phyloP scores from a whole-genome alignment of 2,329 filamentous ascomycete genomes.

The Gremmenia infestans region DNA sequence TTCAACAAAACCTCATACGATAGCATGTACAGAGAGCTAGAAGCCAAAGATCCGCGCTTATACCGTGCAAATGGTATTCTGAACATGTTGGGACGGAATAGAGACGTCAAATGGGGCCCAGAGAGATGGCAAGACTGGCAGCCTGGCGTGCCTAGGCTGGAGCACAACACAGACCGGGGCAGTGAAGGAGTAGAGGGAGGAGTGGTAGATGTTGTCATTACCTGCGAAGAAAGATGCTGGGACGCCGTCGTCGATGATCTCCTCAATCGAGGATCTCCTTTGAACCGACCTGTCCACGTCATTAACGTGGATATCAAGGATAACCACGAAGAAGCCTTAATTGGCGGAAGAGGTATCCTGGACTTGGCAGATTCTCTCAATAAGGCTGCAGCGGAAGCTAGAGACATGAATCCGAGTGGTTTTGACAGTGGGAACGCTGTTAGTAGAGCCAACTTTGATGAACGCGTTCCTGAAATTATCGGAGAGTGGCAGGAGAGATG shows the following conservation, averaged over 20 bases:
- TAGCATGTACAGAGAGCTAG: constrained; percentile 88
- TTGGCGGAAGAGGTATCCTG: constrained; percentile 86
- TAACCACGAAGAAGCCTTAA: constrained; percentile 91
- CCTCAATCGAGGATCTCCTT: constrained; percentile 73
- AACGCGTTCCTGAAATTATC: constrained; percentile 85
- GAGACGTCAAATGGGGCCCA: constrained; percentile 87
- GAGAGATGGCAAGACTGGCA: constrained; percentile 99
- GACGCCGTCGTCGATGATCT: constrained; percentile 95
- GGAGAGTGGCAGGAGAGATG: constrained; percentile 92
- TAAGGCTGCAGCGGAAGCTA: constrained; percentile 70
- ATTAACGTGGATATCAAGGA: constrained; percentile 99
- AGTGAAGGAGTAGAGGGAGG: constrained; percentile 79
- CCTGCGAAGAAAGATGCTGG: constrained; percentile 97
- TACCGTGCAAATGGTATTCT: constrained; percentile 91
- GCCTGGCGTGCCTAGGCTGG: constrained; percentile 74
- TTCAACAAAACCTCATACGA: constrained; percentile 98
- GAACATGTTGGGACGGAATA: constrained; percentile 92
- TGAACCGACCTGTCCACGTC: constrained; percentile 92
- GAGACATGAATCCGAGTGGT: constrained; percentile 53
- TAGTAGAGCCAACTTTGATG: constrained; percentile 77
- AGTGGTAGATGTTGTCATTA: constrained; percentile 90
- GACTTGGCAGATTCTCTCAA: constrained; percentile 87
- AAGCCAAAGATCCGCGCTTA: constrained; percentile 76
- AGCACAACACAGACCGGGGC: constrained; percentile 72
- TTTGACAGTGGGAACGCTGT: constrained; percentile 67